Evolutionary conservation across 2,329 filamentous ascomycete genomes (phyloP), one percentile per base, ranked within the genome.

Genomic region (Pseudodiploospora longispora): DNA sequence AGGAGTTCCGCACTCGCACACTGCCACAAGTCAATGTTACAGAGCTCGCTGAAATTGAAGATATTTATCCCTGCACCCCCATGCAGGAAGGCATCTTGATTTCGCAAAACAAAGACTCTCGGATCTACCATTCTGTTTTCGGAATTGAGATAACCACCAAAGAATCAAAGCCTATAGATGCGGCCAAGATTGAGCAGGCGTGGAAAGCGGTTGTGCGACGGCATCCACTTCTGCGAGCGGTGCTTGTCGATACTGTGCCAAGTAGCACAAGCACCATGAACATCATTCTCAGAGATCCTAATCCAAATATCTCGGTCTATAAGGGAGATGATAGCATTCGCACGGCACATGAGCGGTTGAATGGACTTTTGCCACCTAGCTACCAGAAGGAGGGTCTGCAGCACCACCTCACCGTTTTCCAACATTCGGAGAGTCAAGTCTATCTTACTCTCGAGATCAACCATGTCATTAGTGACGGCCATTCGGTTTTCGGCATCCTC

Each of bases 401-500:
- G 31, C 46, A 52, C 27, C 44, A 47, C 19, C 39, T 56, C 7
- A 46, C 45, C 10, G 46, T 58, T 12, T 43, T 41, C 36, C 33
- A 47, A 19, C 27, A 43, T 1, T 28, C 33, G 5, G 31, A 33
- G 42, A 51, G 7, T 27, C 46, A 38, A 35, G 37, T 36, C 10
- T 39, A 47, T 52, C 40, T 54, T 9, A 35, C 52, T 6, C 44
- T 66, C 3, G 57, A 61, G 12, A 55, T 62, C 38, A 57, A 54
- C 30, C 59, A 61, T 42, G 51, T 52, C 2, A 42, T 60, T 37
- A 49, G 52, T 9, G 59, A 62, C 12, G 59, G 55, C 5, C 44
- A 51, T 27, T 59, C 59, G 2, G 41, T 52, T 34, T 19, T 27
- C 6, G 32, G 52, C 5, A 47, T 64, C 6, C 47, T 63, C 2